Conservation (phyloP, 2,329 filamentous ascomycete genomes). For the Fonsecaea monophora region DNA sequence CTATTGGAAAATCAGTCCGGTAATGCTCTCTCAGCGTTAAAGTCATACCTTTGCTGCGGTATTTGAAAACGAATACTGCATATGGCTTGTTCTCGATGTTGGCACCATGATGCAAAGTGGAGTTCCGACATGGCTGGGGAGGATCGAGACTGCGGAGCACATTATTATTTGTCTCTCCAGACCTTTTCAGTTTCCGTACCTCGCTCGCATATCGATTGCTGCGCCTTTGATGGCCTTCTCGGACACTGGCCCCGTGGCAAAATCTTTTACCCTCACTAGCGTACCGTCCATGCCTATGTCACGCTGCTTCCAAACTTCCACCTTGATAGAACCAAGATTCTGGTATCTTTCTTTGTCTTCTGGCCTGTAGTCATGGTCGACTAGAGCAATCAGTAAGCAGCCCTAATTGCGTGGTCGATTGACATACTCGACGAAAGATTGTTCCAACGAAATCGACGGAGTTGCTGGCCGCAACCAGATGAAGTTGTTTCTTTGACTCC, state of each 20-base stretch:
- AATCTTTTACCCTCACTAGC: background rate
- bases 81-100: background rate
- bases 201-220: slow-evolving; percentile 1
- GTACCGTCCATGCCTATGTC: background rate
- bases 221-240: slow-evolving; percentile 7
- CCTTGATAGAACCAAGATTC: background rate
- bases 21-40: too few species aligned
- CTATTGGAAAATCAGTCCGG: background rate
- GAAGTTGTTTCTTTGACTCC: background rate
- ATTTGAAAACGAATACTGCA: slow-evolving; percentile 11
- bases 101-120: too few species aligned
- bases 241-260: background rate
- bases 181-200: background rate
- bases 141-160: background rate
- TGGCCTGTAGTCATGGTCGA: background rate
- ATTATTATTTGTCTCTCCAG: background rate
- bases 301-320: background rate
- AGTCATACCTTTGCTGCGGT: slow-evolving; percentile 9
- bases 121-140: too few species aligned
- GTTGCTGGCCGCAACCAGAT: background rate
- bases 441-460: background rate
- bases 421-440: background rate
- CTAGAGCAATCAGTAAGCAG: background rate
- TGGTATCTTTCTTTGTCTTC: slow-evolving; percentile 2
- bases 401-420: background rate